A percentile compares a stretch with the other conserved stretches of the same genome.
phyloP scores from a whole-genome alignment of 805 yeast genomes.

The Debaryomyces tyrocola region DNA sequence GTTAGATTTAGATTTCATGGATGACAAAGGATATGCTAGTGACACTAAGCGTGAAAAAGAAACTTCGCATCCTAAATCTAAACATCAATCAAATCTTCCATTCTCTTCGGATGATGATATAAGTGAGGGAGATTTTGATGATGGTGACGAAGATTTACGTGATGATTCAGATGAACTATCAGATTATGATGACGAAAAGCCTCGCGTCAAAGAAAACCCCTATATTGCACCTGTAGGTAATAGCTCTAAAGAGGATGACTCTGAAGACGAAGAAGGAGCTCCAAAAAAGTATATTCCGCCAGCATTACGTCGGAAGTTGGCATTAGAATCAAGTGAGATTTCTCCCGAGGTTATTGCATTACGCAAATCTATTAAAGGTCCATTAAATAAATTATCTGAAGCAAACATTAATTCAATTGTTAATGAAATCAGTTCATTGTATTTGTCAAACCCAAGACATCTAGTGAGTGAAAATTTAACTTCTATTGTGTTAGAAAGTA shows the following conservation, averaged over 20 bases:
- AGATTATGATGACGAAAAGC: conserved; percentile 8
- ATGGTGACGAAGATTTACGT: conserved; percentile 7
- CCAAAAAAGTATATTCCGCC: conserved; percentile 78
- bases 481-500: conserved; percentile 60
- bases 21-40: conserved; percentile 6
- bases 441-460: conserved; percentile 69
- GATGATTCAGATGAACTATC: conserved; percentile 21
- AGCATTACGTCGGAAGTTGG: conserved; percentile 62
- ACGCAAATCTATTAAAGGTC: conserved; percentile 71
- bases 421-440: conserved; percentile 64
- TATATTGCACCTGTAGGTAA: conserved; percentile 57
- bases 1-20: conserved; percentile 48
- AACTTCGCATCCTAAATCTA: conserved; percentile 5
- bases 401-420: conserved; percentile 74
- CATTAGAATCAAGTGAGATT: conserved; percentile 35
- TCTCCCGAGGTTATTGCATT: conserved; percentile 47
- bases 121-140: conserved; percentile 16
- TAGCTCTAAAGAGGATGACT: conserved; percentile 9
- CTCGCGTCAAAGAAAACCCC: conserved; percentile 60
- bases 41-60: conserved; percentile 10
- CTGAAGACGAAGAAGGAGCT: conserved; percentile 10
- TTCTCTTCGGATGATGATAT: conserved; percentile 14
- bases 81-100: conserved; percentile 17
- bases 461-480: conserved; percentile 73
- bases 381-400: conserved; percentile 86